Conservation (phyloP, 73 alveolate genomes). For the Paramecium caudatum region DNA sequence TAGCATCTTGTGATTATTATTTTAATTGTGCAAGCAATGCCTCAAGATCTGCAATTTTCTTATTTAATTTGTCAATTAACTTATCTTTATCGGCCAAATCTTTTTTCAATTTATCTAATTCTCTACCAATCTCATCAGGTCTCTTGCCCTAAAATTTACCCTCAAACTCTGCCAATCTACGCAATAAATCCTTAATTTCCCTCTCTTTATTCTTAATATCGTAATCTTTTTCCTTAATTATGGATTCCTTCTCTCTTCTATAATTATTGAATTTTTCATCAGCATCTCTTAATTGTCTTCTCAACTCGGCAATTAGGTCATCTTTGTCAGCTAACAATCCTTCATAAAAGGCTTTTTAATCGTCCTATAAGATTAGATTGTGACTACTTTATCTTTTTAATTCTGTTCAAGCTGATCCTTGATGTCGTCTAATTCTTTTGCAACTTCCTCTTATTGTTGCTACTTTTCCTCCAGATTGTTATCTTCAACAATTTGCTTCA, state of each 20-base stretch:
- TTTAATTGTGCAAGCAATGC: not conserved
- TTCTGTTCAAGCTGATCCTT: constrained; percentile 23
- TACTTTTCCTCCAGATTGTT: constrained; percentile 33
- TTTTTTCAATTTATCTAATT: constrained; percentile 3
- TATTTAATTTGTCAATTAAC: constrained; percentile 40
- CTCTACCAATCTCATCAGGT: constrained; percentile 53
- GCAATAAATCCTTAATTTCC: constrained; percentile 32
- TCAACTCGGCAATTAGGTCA: constrained; percentile 29
- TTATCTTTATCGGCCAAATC: constrained; percentile 42
- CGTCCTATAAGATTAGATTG: not conserved
- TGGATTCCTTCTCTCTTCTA: constrained; percentile 26
- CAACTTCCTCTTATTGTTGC: not conserved
- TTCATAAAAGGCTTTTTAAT: constrained; percentile 43
- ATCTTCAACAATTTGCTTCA: constrained; percentile 9
- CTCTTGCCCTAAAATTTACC: constrained; percentile 40
- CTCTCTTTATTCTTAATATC: constrained; percentile 55
- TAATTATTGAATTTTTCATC: constrained; percentile 25
- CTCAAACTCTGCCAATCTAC: constrained; percentile 49
- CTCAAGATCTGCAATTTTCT: constrained; percentile 37
- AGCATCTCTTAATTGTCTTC: not conserved
- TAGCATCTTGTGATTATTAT: constrained; percentile 34
- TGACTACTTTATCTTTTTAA: constrained; percentile 22
- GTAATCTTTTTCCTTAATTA: constrained; percentile 29
- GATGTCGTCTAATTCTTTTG: constrained; percentile 10
- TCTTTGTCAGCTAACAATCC: constrained; percentile 25